Conservation (phyloP, 2,329 filamentous ascomycete genomes). For the Fusarium liriodendri region DNA sequence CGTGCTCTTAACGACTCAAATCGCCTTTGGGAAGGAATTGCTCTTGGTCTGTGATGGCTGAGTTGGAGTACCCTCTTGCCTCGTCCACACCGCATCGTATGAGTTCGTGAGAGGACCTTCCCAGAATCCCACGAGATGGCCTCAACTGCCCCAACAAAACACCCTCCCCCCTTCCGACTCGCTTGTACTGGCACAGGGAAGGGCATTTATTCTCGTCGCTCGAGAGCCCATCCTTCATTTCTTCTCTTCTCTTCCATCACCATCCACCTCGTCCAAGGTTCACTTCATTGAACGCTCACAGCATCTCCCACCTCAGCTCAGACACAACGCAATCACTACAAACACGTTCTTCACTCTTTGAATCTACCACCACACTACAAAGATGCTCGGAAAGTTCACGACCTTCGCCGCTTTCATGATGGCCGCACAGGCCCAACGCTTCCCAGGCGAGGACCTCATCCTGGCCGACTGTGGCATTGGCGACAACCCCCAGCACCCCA, state of each 20-base stretch:
- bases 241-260: neutral
- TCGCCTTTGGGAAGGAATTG: neutral
- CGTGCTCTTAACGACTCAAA: neutral
- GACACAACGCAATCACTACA: neutral
- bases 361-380: constrained; percentile 14
- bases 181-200: neutral
- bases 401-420: constrained; percentile 40
- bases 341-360: neutral
- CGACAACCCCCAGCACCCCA: constrained; percentile 52
- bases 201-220: neutral
- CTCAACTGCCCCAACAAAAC: constrained; percentile 16
- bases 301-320: constrained; percentile 1
- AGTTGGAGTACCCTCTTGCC: neutral
- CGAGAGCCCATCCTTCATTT: neutral
- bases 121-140: neutral
- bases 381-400: constrained; percentile 42
- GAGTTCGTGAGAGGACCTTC: constrained; percentile 5
- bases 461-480: constrained; percentile 57
- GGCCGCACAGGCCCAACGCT: constrained; percentile 38
- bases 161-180: neutral
- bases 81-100: neutral
- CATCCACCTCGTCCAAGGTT: neutral
- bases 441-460: constrained; percentile 51
- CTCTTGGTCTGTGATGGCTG: neutral
- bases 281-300: neutral